These are phyloP conservation scores for Boeremia lycopersici DNA, from an alignment of 2,329 filamentous ascomycete genomes.

Conservation along the genomic window DNA sequence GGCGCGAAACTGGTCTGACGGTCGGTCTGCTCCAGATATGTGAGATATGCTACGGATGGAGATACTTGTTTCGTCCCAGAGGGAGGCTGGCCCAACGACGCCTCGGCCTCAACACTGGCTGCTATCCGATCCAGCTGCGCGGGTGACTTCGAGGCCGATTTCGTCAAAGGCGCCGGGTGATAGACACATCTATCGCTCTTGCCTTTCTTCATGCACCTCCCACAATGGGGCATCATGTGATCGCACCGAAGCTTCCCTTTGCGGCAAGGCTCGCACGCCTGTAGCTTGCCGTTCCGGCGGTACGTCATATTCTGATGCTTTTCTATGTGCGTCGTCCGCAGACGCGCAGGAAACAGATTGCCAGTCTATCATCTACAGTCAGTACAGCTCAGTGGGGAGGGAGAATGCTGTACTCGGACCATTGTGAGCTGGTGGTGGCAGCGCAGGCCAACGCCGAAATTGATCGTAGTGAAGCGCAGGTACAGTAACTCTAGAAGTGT, in stretches of 20 bases:
- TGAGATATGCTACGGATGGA: neutral
- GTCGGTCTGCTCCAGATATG: neutral
- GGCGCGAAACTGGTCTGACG: neutral
- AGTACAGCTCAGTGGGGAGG: neutral
- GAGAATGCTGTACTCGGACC: conserved; percentile 11
- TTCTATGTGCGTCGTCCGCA: conserved; percentile 34
- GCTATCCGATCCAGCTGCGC: conserved; percentile 13
- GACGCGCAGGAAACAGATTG: conserved; percentile 36
- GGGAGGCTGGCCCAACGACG: neutral
- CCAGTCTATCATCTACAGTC: conserved; percentile 25
- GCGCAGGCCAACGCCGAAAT: neutral
- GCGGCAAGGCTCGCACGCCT: conserved; percentile 47
- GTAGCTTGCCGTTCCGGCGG: conserved; percentile 47
- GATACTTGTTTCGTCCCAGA: neutral
- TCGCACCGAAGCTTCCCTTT: conserved; percentile 46
- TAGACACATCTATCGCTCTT: conserved; percentile 42
- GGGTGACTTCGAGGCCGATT: conserved; percentile 14
- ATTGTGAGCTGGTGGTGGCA: neutral
- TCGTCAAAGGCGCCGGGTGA: conserved; percentile 45
- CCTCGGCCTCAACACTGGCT: neutral
- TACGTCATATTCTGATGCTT: conserved; percentile 35
- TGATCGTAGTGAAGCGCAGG: neutral
- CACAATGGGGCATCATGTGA: conserved; percentile 45
- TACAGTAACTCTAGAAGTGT: neutral
- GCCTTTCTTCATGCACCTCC: conserved; percentile 37